phyloP scores from a whole-genome alignment of 2,329 filamentous ascomycete species.

The Xylariales sp. region DNA sequence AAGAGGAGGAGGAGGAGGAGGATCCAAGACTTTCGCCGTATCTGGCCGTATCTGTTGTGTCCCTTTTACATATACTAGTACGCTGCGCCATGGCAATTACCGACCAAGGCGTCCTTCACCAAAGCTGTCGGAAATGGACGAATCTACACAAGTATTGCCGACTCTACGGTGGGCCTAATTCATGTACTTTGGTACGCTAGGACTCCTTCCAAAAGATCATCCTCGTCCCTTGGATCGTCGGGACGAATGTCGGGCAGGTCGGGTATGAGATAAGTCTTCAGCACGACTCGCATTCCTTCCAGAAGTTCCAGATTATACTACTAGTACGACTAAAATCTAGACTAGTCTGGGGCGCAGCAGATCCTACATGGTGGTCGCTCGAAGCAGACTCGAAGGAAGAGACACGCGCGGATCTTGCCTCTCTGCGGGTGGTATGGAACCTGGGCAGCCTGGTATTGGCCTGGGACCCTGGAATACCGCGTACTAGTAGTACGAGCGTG shows the following conservation, averaged over 20 bases:
- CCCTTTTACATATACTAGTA: neutral
- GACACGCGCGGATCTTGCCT: conserved; percentile 21
- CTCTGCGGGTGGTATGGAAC: conserved; percentile 11
- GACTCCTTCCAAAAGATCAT: conserved; percentile 23
- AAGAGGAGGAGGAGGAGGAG: conserved; percentile 6
- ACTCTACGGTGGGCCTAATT: neutral
- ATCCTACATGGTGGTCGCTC: conserved; percentile 3
- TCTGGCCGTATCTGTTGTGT: conserved; percentile 5
- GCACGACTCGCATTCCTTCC: conserved; percentile 9
- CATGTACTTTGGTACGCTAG: conserved; percentile 5
- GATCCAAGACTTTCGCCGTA: conserved; percentile 7
- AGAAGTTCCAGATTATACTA: conserved; percentile 1
- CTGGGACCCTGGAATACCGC: neutral
- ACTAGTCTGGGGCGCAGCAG: conserved; percentile 32
- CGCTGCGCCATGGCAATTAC: neutral
- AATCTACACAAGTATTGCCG: conserved; percentile 1
- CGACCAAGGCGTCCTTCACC: neutral
- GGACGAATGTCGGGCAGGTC: too few species aligned
- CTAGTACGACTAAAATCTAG: neutral
- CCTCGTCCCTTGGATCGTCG: neutral
- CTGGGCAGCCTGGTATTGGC: neutral
- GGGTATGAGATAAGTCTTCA: neutral
- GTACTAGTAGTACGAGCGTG: neutral
- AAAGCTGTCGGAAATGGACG: conserved; percentile 1
- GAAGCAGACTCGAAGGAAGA: conserved; percentile 25